These are phyloP conservation scores for Lavandula angustifolia DNA, from an alignment of 257 asterid species.

Conservation along the genomic window DNA sequence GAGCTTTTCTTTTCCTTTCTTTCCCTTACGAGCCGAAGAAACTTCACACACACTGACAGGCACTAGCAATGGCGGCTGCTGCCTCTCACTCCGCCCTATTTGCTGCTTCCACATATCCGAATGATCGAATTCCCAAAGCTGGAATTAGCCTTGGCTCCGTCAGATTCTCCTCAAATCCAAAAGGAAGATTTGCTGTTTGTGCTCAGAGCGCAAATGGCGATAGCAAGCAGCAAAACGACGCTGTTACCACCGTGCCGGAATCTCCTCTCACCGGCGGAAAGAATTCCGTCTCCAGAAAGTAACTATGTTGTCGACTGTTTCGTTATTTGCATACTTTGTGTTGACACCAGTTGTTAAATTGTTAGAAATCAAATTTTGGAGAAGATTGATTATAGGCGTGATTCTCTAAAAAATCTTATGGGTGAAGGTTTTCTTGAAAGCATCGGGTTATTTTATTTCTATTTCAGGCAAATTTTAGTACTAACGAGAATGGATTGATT, in stretches of 20 bases:
- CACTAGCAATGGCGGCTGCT: conserved; percentile 51
- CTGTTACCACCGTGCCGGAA: conserved; percentile 39
- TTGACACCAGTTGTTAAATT: background rate
- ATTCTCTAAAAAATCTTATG: background rate
- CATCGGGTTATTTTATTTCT: background rate
- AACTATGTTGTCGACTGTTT: background rate
- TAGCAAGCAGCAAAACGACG: conserved; percentile 35
- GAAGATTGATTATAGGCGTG: background rate
- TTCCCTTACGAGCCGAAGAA: background rate
- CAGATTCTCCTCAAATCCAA: conserved; percentile 28
- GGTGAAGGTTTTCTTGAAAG: background rate
- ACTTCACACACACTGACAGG: conserved; percentile 19
- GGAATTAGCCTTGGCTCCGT: conserved; percentile 14
- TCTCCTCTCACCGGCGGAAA: conserved; percentile 33
- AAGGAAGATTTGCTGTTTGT: conserved; percentile 35
- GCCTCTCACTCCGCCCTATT: conserved; percentile 33
- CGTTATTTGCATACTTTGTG: background rate
- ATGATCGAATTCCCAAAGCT: conserved; percentile 24
- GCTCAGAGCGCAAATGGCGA: conserved; percentile 51
- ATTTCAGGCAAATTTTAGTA: background rate
- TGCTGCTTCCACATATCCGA: conserved; percentile 27
- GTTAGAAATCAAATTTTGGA: conserved; percentile 11
- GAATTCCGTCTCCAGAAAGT: conserved; percentile 44
- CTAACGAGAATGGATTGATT: too few species aligned
- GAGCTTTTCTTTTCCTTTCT: background rate